These are phyloP conservation scores for Gnomoniopsis smithogilvyi DNA, from an alignment of 2,329 filamentous ascomycete species.

Conservation along the genomic window DNA sequence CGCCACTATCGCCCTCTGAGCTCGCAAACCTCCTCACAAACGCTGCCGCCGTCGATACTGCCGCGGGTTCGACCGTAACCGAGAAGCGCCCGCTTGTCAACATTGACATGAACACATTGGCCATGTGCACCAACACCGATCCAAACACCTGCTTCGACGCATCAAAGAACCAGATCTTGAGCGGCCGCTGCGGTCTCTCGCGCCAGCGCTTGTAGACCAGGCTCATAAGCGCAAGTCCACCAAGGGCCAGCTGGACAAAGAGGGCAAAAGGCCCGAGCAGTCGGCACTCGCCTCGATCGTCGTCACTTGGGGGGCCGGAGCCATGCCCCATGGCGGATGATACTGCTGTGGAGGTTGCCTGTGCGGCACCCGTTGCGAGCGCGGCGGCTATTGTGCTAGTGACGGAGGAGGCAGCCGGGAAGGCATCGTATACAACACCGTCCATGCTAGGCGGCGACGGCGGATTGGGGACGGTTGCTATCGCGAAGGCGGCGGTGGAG, in stretches of 20 bases:
- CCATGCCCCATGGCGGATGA: not conserved
- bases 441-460: slow-evolving; percentile 1
- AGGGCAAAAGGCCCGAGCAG: slow-evolving; percentile 89
- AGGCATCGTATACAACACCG: slow-evolving; percentile 2
- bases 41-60: slow-evolving; percentile 31
- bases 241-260: slow-evolving; percentile 83
- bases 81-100: slow-evolving; percentile 83
- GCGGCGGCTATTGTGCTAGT: slow-evolving; percentile 4
- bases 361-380: not conserved
- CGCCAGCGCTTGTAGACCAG: slow-evolving; percentile 92
- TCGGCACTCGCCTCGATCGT: slow-evolving; percentile 72
- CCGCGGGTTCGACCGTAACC: slow-evolving; percentile 53
- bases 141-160: slow-evolving; percentile 97
- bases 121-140: slow-evolving; percentile 83
- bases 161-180: slow-evolving; percentile 98
- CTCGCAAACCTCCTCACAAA: slow-evolving; percentile 33
- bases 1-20: slow-evolving; percentile 37
- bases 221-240: slow-evolving; percentile 75
- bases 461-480: slow-evolving; percentile 12
- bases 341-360: slow-evolving; percentile 1
- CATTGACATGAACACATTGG: slow-evolving; percentile 96
- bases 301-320: slow-evolving; percentile 27
- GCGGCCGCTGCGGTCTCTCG: slow-evolving; percentile 83
- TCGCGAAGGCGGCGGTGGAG: slow-evolving; percentile 10
- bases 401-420: not conserved